phyloP scores from a whole-genome alignment of 2,329 filamentous ascomycete genomes.

The Penicillium glabrum region DNA sequence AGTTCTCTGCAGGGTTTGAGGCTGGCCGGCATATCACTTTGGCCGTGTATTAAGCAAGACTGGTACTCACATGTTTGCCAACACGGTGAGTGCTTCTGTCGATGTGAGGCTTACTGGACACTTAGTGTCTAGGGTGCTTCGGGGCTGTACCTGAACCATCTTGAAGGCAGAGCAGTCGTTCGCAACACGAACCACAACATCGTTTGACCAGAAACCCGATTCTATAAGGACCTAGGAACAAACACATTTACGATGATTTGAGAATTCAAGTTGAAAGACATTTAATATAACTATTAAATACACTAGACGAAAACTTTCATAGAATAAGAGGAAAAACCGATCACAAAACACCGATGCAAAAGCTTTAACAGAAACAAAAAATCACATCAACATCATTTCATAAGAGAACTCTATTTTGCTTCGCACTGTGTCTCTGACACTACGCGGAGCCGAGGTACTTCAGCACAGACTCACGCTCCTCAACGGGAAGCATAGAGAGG shows the following conservation, averaged over 20 bases:
- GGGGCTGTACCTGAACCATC: too few relatives aligned
- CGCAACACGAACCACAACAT: too few relatives aligned
- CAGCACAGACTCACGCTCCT: slow-evolving; percentile 82
- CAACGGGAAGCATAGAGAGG: slow-evolving; percentile 80
- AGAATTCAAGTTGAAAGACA: neutral
- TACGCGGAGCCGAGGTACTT: slow-evolving; percentile 47
- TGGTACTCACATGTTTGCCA: too few relatives aligned
- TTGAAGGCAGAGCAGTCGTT: too few relatives aligned
- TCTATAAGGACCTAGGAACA: neutral
- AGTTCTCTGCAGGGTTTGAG: too few relatives aligned
- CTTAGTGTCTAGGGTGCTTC: too few relatives aligned
- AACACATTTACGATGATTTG: neutral
- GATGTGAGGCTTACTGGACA: too few relatives aligned
- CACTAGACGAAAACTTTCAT: neutral
- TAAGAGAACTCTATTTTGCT: slow-evolving; percentile 3
- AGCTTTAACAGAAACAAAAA: slow-evolving; percentile 4
- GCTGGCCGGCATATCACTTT: too few relatives aligned
- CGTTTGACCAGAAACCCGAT: too few relatives aligned
- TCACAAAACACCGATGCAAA: slow-evolving; percentile 16
- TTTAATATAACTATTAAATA: neutral
- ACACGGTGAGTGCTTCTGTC: too few relatives aligned
- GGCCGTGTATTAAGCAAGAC: too few relatives aligned
- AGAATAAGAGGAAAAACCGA: slow-evolving; percentile 1
- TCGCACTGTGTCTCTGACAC: neutral
- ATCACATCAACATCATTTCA: slow-evolving; percentile 20